Evolutionary conservation across 2,329 filamentous ascomycete species (phyloP), one percentile per base, ranked within the genome.

Genomic region (Neoscytalidium dimidiatum): DNA sequence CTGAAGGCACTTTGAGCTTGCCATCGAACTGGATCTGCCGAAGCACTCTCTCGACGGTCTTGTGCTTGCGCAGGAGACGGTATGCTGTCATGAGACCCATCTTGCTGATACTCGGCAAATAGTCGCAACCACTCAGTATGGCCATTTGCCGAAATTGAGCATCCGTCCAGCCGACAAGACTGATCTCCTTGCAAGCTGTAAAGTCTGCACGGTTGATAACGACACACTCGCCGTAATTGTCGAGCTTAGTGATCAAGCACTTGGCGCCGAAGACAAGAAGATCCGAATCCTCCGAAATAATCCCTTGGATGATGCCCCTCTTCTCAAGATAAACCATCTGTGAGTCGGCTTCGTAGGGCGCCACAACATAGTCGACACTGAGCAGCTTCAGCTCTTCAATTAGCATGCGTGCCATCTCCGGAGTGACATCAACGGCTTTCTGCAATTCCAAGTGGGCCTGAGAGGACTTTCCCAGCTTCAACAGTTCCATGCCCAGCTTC

Each of bases 261-360:
- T 92, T 94, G 26, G 94, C 94, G 17, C 95, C 95, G 71, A 99
- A 99, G 0, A 99, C 95, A 35, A 99, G 82, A 64, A 99, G 83
- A 79, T 99, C 95, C 0, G 95, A 99, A 76, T 99, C 95, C 75
- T 99, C 95, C 0, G 95, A 97, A 38, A 99, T 81, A 68, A 99
- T 96, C 28, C 92, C 96, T 70, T 89, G 82, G 70, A 97, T 90
- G 58, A 94, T 82, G 1, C 94, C 94, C 66, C 92, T 86, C 57
- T 89, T 88, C 78, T 99, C 95, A 41, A 99, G 84, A 74, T 98
- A 99, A 28, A 93, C 94, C 71, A 99, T 85, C 77, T 99, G 94
- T n/a, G 94, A 90, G 77, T 99, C 95, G 52, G 95, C 95, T 82
- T 99, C 95, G 78, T 97, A 99, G 0, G 95, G 95, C 0, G 95